A percentile compares a stretch with the other conserved stretches of the same genome.
These are phyloP conservation scores for Auxenochlorella pyrenoidosa DNA, from an alignment of 139 green algal genomes.

Conservation along the genomic window DNA sequence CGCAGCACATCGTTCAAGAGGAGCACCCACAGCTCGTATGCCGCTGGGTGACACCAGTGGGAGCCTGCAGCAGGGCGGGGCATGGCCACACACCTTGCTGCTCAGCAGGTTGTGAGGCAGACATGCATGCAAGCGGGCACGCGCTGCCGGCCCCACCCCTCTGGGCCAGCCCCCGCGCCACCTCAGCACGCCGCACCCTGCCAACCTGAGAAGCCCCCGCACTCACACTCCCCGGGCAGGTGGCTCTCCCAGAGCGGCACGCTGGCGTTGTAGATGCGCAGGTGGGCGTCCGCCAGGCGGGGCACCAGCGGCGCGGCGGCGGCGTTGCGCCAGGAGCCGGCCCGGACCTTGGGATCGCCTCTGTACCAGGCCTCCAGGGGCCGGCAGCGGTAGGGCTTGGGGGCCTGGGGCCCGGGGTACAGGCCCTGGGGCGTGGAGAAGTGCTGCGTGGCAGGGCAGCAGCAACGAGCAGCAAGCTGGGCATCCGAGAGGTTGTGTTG, in stretches of 20 bases:
- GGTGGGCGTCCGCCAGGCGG: constrained; percentile 23
- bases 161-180: too few relatives aligned
- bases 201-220: too few relatives aligned
- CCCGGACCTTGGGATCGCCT: background rate
- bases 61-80: background rate
- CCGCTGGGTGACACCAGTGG: constrained; percentile 40
- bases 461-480: background rate
- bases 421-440: background rate
- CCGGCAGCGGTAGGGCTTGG: background rate
- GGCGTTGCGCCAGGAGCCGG: constrained; percentile 15
- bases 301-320: constrained; percentile 1
- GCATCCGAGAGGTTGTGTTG: background rate
- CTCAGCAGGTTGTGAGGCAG: too few relatives aligned
- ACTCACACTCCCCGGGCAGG: constrained; percentile 1
- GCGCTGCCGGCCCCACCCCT: too few relatives aligned
- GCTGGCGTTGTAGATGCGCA: constrained; percentile 29
- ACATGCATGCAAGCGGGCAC: too few relatives aligned
- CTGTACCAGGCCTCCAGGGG: background rate
- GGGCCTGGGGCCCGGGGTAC: background rate
- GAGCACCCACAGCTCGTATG: constrained; percentile 46
- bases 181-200: background rate
- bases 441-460: background rate
- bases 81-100: too few relatives aligned
- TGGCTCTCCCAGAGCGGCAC: constrained; percentile 40
- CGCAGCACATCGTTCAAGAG: constrained; percentile 11